phyloP scores from a whole-genome alignment of 441 rosid genomes.

The Breynia disticha region DNA sequence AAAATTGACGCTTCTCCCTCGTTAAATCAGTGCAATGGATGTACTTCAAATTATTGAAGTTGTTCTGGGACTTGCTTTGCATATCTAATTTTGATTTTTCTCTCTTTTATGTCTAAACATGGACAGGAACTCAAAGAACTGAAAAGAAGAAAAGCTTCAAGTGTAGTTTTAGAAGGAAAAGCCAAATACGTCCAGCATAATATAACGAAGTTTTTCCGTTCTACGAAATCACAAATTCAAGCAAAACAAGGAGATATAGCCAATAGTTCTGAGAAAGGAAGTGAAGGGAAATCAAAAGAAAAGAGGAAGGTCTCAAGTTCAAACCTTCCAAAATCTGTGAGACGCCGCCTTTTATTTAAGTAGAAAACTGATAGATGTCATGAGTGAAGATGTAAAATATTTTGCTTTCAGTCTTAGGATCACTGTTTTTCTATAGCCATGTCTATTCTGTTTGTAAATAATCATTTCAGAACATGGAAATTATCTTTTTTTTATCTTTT shows the following conservation, averaged over 20 bases:
- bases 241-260: conserved; percentile 25
- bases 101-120: conserved; percentile 4
- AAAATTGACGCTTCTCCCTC: too few relatives aligned
- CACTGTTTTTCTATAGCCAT: neutral
- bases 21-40: too few relatives aligned
- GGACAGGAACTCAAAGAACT: conserved; percentile 51
- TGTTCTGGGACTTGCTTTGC: conserved; percentile 3
- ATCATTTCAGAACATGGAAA: too few relatives aligned
- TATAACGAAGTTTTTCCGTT: conserved; percentile 64
- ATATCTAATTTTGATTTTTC: too few relatives aligned
- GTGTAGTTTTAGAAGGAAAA: conserved; percentile 25
- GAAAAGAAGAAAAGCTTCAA: conserved; percentile 33
- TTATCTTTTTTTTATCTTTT: too few relatives aligned
- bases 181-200: conserved; percentile 46
- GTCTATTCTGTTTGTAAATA: conserved; percentile 7
- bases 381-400: neutral
- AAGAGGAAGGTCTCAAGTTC: conserved; percentile 40
- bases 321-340: conserved; percentile 52
- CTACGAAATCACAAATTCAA: conserved; percentile 33
- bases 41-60: too few relatives aligned
- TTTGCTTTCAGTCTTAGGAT: neutral
- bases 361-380: conserved; percentile 12
- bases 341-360: conserved; percentile 68
- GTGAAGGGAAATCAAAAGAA: conserved; percentile 22
- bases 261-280: conserved; percentile 15